Conservation (phyloP, 352 stramenopile genomes). For the Globisporangium nagaii region DNA sequence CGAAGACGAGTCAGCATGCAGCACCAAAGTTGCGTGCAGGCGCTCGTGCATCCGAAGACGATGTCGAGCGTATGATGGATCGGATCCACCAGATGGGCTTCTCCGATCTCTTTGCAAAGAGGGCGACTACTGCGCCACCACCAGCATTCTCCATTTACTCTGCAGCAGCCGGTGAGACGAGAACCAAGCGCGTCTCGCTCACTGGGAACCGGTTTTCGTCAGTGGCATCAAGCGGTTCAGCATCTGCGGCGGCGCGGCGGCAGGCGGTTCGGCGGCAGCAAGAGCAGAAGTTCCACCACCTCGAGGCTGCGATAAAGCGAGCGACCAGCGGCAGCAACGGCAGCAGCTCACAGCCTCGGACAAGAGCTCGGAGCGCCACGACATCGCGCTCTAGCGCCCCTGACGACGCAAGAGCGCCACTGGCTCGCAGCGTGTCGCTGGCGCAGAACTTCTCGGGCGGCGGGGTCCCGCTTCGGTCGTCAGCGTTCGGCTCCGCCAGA, state of each 20-base stretch:
- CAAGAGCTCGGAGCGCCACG: conserved; percentile 2
- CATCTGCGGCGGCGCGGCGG: conserved; percentile 6
- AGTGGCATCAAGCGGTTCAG: neutral
- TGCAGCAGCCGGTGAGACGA: neutral
- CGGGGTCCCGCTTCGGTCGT: neutral
- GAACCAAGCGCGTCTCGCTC: neutral
- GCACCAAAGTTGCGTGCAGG: neutral
- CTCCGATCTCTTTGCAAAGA: neutral
- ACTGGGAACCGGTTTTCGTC: neutral
- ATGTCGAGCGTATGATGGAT: conserved; percentile 10
- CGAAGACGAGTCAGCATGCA: neutral
- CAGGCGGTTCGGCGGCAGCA: conserved; percentile 17
- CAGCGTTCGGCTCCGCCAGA: conserved; percentile 1
- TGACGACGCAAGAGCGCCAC: neutral
- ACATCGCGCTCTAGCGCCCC: neutral
- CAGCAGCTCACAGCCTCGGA: neutral
- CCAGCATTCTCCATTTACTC: conserved; percentile 4
- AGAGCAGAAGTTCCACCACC: conserved; percentile 31
- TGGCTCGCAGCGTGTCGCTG: neutral
- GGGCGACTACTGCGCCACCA: neutral
- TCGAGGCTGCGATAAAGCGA: conserved; percentile 29
- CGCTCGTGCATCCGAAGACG: conserved; percentile 7
- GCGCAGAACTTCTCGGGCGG: neutral
- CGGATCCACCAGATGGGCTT: conserved; percentile 10
- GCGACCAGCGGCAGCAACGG: neutral